Evolutionary conservation across 768 basidiomycete species (phyloP).

Genomic region (Tricholoma sp.): DNA sequence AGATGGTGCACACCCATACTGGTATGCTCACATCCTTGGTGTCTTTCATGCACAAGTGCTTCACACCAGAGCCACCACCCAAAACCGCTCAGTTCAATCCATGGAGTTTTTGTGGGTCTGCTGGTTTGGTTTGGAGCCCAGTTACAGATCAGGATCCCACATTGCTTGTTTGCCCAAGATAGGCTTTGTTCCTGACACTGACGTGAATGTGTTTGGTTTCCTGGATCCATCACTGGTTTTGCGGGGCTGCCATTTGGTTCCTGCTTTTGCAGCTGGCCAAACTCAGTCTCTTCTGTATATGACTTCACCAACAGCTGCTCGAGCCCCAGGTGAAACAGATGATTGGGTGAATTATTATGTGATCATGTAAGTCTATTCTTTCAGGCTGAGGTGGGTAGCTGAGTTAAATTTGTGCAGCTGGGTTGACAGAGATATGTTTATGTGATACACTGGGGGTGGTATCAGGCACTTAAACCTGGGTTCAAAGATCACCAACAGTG

Average conservation of each 20-base stretch:
- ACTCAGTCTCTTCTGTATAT: conserved; percentile 7
- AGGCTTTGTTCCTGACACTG: conserved; percentile 20
- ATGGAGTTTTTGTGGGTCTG: too few relatives aligned
- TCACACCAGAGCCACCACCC: not conserved
- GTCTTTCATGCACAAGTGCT: not conserved
- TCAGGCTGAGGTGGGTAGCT: too few relatives aligned
- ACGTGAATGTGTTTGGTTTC: conserved; percentile 25
- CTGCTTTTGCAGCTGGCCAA: conserved; percentile 21
- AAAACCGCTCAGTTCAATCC: not conserved
- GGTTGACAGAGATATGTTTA: too few relatives aligned
- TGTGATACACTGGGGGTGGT: too few relatives aligned
- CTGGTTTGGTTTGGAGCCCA: conserved; percentile 10
- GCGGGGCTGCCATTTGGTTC: conserved; percentile 24
- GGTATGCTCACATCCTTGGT: not conserved
- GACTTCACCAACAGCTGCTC: not conserved
- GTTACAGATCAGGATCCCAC: conserved; percentile 10
- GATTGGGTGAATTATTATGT: not conserved
- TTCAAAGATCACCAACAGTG: too few relatives aligned
- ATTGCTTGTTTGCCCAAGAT: conserved; percentile 19
- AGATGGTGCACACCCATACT: too few relatives aligned
- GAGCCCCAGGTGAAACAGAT: not conserved
- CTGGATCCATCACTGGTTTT: conserved; percentile 15
- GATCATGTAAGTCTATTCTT: not conserved
- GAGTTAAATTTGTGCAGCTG: too few relatives aligned
- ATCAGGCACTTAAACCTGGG: too few relatives aligned